A percentile compares a stretch with the other conserved stretches of the same genome.
These are phyloP conservation scores for Schizonepeta tenuifolia DNA, from an alignment of 257 asterid genomes.

Conservation along the genomic window DNA sequence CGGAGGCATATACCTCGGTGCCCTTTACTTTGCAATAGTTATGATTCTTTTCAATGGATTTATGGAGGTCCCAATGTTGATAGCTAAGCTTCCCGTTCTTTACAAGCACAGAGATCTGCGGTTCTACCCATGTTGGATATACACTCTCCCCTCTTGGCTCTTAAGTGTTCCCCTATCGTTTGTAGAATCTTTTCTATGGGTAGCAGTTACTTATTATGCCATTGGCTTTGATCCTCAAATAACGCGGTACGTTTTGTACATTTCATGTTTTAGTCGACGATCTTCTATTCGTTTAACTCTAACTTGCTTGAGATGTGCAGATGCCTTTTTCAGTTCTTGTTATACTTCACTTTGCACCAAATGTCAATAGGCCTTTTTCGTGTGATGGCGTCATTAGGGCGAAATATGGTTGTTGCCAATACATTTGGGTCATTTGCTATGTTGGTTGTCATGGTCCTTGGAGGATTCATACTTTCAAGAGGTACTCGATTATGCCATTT, in stretches of 20 bases:
- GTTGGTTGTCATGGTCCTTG: slow-evolving; percentile 83
- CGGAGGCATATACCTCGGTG: slow-evolving; percentile 85
- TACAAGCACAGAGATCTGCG: slow-evolving; percentile 88
- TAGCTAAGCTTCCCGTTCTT: slow-evolving; percentile 81
- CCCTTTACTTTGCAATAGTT: slow-evolving; percentile 73
- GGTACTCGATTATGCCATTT: slow-evolving; percentile 44
- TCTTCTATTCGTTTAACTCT: slow-evolving; percentile 21
- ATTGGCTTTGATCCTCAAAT: slow-evolving; percentile 89
- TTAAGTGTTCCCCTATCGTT: slow-evolving; percentile 75
- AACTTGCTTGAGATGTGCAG: slow-evolving; percentile 49
- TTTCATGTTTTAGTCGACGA: background rate
- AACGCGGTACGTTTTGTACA: slow-evolving; percentile 49
- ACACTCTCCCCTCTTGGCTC: slow-evolving; percentile 84
- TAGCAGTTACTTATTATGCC: slow-evolving; percentile 74
- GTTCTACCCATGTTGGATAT: slow-evolving; percentile 90
- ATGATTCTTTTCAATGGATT: slow-evolving; percentile 88
- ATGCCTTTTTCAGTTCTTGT: slow-evolving; percentile 64
- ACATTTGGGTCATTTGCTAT: slow-evolving; percentile 87
- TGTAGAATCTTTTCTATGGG: slow-evolving; percentile 77
- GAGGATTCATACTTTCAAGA: slow-evolving; percentile 87
- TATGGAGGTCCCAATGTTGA: slow-evolving; percentile 79
- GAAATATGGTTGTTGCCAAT: slow-evolving; percentile 88
- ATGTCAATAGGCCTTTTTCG: slow-evolving; percentile 93
- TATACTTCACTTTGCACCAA: slow-evolving; percentile 77
- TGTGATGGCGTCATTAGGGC: slow-evolving; percentile 79